Base-by-base conservation (phyloP, 768 basidiomycete genomes). In the Lyophyllum semitale region DNA sequence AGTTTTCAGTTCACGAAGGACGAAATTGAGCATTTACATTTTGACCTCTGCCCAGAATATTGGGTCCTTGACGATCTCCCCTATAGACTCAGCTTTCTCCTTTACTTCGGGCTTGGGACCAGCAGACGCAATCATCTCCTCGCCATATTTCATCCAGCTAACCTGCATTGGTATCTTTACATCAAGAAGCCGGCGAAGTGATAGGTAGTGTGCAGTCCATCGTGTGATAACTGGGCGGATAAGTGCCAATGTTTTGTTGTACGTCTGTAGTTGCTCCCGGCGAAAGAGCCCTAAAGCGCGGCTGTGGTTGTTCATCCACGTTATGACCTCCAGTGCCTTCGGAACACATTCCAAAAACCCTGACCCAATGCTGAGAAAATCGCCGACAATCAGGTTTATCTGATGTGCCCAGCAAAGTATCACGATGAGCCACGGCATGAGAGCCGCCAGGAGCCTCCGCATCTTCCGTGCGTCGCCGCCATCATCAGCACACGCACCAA, bases 241-340 rank as follows among this genome's bases (percentile, higher is more conserved):
- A 9, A 75, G 48, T 12, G 68, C 63, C 6, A 64, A 41, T 8
- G 32, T 12, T 23, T 62, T 60, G 15, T 58, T 53, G 15, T 42
- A 43, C 7, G 47, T 57, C 48, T 23, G 29, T 25, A 22, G 52
- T 54, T 72, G 73, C 44, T 73, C 66, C 3, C 55, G n/a, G 12
- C 49, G 43, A 29, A 75, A 60, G 3, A 71, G 25, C 12, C 48
- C 68, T 12, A 73, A 63, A 2, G 68, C 68, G 20, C 54, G 43
- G n/a, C 61, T 56, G 37, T 76, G 72, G 42, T 66, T 68, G 46
- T 69, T 70, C 43, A 74, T 65, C 73, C 74, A 75, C 27, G 68
- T 70, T 29, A 65, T 48, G 7, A 68, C 42, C 38, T 54, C 57
- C 4, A 57, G 37, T 2, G 62, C 66, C 8, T 55, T 58, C 50